Base-by-base conservation (phyloP, 306 rosid genomes). In the Quercus rubra region DNA sequence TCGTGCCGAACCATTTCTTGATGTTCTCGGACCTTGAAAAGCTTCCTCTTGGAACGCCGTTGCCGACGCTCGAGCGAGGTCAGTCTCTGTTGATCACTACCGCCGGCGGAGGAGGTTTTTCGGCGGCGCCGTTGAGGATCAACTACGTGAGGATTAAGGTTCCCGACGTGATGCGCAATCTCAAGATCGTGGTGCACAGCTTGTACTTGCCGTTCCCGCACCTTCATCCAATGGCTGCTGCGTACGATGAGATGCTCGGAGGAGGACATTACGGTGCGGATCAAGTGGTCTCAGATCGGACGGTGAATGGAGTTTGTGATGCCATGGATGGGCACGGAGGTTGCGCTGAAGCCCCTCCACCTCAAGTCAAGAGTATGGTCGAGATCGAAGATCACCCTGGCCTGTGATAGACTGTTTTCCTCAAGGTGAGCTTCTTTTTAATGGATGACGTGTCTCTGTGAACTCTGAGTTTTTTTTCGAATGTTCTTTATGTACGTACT, bases 341-440 rank as follows among this genome's bases (percentile, higher is more conserved):
- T 54, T 87, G 91, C 71, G 79, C 28, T 59, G 71, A 82, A 71
- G 49, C 73, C 3, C 89, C 92, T 0, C 79, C 78, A 82, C 86
- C 89, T 75, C 86, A 82, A 63, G 88, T 51, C 33, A 83, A 79
- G 73, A 81, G 85, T 17, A 70, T 71, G 75, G 89, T 74, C 82
- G 93, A 91, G 72, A 87, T 87, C 19, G 96, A 91, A 83, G 96
- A 91, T 58, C 96, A 86, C 81, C 90, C 89, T 78, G 96, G 93
- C 56, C 84, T 85, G 67, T 66, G 75, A 33, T 41, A 41, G 46
- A 41, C 46, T 41, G 12, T 41, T 0, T 41, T 41, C n/a, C 55
- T 55, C 63, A 33, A 57, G 18, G 15, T 61, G 19, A 55, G 77
- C 28, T 71, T 83, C 73, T 49, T 64, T 78, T 78, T 66, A 64